Conservation (phyloP, 2,329 filamentous ascomycete species). For the Aspergillus costaricaensis region DNA sequence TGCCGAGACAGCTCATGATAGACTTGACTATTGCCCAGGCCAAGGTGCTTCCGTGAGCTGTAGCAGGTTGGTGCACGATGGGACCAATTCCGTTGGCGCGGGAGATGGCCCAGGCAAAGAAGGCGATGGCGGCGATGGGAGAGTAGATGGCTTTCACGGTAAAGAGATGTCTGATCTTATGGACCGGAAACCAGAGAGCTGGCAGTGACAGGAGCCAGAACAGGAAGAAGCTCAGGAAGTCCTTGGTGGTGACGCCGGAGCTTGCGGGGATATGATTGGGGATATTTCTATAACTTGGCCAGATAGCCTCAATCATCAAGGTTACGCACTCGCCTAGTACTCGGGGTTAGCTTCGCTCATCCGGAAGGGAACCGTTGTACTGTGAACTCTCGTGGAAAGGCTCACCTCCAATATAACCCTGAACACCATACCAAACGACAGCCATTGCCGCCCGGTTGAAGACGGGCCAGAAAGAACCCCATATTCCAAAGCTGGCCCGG, state of each 20-base stretch:
- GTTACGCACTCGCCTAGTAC: constrained; percentile 71
- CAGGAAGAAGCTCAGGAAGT: constrained; percentile 80
- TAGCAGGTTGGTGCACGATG: constrained; percentile 70
- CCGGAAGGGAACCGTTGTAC: background rate
- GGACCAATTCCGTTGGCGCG: constrained; percentile 81
- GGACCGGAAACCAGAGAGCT: constrained; percentile 85
- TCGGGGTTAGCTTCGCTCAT: constrained; percentile 3
- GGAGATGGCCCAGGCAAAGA: constrained; percentile 84
- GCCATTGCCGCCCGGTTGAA: constrained; percentile 87
- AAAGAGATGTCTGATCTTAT: constrained; percentile 85
- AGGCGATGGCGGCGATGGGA: constrained; percentile 77
- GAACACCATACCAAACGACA: constrained; percentile 83
- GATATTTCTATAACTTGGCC: constrained; percentile 62
- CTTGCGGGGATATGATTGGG: constrained; percentile 65
- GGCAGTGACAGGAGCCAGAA: constrained; percentile 82
- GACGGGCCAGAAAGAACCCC: constrained; percentile 85
- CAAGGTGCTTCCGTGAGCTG: constrained; percentile 65
- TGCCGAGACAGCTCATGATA: constrained; percentile 86
- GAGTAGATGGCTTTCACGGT: constrained; percentile 87
- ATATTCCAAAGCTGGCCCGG: constrained; percentile 81
- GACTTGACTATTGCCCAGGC: constrained; percentile 82
- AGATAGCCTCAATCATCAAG: constrained; percentile 85
- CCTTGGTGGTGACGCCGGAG: constrained; percentile 72
- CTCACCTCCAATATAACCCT: constrained; percentile 69
- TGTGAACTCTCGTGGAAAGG: background rate